Percentiles rank a stretch among this genome's conserved stretches.
phyloP scores from a whole-genome alignment of 163 green algal species.

The Scenedesmus sp. region DNA sequence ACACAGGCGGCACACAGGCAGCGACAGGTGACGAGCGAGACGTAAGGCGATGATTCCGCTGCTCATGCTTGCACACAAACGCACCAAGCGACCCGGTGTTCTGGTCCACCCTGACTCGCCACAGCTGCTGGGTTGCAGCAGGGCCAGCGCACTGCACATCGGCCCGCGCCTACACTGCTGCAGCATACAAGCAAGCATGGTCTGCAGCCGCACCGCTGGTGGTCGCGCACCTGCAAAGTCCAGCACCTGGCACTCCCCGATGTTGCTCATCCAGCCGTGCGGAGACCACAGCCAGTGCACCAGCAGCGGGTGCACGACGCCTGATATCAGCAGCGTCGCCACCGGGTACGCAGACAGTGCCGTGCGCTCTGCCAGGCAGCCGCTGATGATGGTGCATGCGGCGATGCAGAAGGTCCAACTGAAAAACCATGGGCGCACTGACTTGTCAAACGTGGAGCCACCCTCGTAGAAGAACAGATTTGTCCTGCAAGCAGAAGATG shows the following conservation, averaged over 20 bases:
- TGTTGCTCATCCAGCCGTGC: constrained; percentile 55
- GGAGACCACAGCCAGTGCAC: constrained; percentile 66
- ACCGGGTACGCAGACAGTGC: constrained; percentile 42
- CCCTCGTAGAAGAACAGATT: constrained; percentile 62
- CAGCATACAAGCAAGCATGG: not conserved
- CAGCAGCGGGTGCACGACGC: constrained; percentile 69
- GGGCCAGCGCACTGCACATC: not conserved
- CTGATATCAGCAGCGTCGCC: constrained; percentile 56
- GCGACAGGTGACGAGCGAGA: not conserved
- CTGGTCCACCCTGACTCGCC: not conserved
- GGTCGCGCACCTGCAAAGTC: constrained; percentile 73
- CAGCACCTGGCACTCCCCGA: constrained; percentile 62
- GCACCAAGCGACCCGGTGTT: not conserved
- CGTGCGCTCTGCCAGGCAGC: constrained; percentile 79
- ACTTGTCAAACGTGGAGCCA: not conserved
- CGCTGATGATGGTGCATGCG: constrained; percentile 74
- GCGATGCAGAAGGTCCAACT: constrained; percentile 74
- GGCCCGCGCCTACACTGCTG: not conserved
- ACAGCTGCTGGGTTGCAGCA: not conserved
- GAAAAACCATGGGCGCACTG: constrained; percentile 69
- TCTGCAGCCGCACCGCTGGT: not conserved
- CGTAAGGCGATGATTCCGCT: not conserved
- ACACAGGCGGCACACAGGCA: not conserved
- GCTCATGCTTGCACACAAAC: not conserved
- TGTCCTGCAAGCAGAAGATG: constrained; percentile 24